Percentiles rank a stretch among this genome's conserved stretches.
Evolutionary conservation across 306 rosid genomes (phyloP).

Genomic region (Cicer judaicum): DNA sequence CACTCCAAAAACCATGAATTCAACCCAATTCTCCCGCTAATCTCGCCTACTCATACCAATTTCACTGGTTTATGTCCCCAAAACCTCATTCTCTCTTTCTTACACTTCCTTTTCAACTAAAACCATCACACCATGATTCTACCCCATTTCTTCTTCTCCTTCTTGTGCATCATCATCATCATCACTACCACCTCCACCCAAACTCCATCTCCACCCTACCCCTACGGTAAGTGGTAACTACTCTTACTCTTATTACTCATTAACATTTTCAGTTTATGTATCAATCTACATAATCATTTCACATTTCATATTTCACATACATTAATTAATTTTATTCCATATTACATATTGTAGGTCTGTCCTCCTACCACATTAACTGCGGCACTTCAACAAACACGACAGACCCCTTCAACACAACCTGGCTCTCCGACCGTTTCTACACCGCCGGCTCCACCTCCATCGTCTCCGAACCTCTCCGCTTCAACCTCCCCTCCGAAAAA

Average conservation of each 20-base stretch:
- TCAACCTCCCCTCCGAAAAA: slow-evolving; percentile 70
- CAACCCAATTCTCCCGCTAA: slow-evolving; percentile 53
- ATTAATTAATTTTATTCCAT: not conserved
- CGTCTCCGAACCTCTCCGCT: slow-evolving; percentile 86
- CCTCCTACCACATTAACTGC: slow-evolving; percentile 76
- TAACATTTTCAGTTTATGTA: too few species aligned
- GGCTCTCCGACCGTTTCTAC: slow-evolving; percentile 87
- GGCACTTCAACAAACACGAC: slow-evolving; percentile 66
- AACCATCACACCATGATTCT: slow-evolving; percentile 38
- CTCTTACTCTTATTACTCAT: not conserved
- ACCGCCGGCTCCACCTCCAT: slow-evolving; percentile 64
- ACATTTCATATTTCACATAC: not conserved
- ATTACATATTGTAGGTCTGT: slow-evolving; percentile 46
- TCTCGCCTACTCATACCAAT: slow-evolving; percentile 46
- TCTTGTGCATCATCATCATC: not conserved
- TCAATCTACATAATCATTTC: not conserved
- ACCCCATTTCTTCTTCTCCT: not conserved
- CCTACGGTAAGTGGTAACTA: slow-evolving; percentile 48
- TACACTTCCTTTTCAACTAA: not conserved
- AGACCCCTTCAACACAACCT: slow-evolving; percentile 65
- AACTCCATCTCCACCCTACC: slow-evolving; percentile 47
- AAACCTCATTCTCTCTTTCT: not conserved
- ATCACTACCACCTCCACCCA: slow-evolving; percentile 33
- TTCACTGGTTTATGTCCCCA: slow-evolving; percentile 6
- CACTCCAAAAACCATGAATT: not conserved